Base-by-base conservation (phyloP, 306 rosid genomes). In the Sicyos edulis region DNA sequence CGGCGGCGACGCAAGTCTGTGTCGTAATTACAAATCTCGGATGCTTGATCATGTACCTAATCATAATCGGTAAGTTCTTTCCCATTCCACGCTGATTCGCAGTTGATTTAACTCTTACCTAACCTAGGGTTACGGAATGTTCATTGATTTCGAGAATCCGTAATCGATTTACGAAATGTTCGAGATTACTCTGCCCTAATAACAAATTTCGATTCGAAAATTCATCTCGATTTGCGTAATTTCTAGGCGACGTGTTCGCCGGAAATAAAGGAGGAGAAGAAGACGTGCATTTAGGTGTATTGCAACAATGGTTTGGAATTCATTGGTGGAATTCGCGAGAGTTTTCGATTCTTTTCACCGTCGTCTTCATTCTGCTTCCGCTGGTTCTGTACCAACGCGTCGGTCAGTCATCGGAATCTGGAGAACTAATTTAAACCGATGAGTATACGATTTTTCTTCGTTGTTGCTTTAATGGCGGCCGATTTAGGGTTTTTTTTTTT, bases 311-410 rank as follows among this genome's bases (percentile, higher is more conserved):
- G 97, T 93, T 90, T 83, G 98, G 98, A 37, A n/a, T 74, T 78
- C 98, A 91, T 0, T 88, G 97, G 97, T 93, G 98, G 98, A 93
- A 85, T 78, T 88, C 95, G 1, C 80, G 96, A 10, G 97, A 93
- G 70, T 80, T 87, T 21, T 85, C 96, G 8, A 44, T 88, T 57
- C 52, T 93, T 2, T 21, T 91, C 76, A 85, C 81, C 4, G 65
- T 93, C 59, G 67, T 85, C 37, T 65, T 89, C 7, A 78, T 93
- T 64, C 76, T 93, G 87, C 86, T 90, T 73, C 97, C 98, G 10
- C 59, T 93, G 79, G 88, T 85, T 68, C 82, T 93, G 74, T 83
- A 77, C 47, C 73, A 68, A 51, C 96, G 92, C 24, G 95, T 93
- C 71, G 97, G 98, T 87, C 7, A 76, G 92, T 85, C 24, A 37